Base-by-base conservation (phyloP, 345 rosid species). In the Erucastrum elatum region DNA sequence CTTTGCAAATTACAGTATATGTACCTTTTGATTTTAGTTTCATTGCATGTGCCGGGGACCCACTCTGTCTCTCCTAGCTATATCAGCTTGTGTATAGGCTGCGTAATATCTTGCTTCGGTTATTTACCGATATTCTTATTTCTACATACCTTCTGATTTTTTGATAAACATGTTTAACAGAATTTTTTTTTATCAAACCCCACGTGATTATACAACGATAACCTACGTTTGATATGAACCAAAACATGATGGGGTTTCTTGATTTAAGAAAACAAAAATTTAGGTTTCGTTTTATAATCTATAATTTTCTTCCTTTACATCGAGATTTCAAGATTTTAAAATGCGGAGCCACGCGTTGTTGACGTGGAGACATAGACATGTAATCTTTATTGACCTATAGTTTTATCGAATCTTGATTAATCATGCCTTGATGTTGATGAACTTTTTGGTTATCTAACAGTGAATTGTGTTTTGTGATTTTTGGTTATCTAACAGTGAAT, bases 281-380 rank as follows among this genome's bases (percentile, higher is more conserved):
- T 13, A 8, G 1, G 21, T 58, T 58, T 49, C 27, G 13, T 68
- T 68, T 9, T 60, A 26, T 27, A 60, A 10, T 27, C 8, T 60
- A 13, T 9, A 29, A n/a, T 37, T 27, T 59, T 37, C 26, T 59
- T 35, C n/a, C 26, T 21, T 21, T 15, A 61, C 3, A 31, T 29
- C 25, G 33, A 64, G 13, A 34, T 53, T 9, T 51, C 59, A 75
- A 7, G 15, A 44, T n/a, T 46, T 68, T 69, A 77, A 60, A 30
- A 12, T 6, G 33, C 11, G 16, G 73, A 68, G 13, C 75, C 70
- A 77, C 70, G 75, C 70, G 64, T 70, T 51, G 70, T 27, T 71
- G 75, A 70, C 64, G 46, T 76, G 70, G 80, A 76, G 75, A 77
- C 64, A 25, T 34, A 9, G 70, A 70, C 70, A 37, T 77, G 37